Evolutionary conservation across 1,139 yeast genomes (phyloP), one percentile per base, ranked within the genome.

Genomic region (Suhomyces panamericanus): DNA sequence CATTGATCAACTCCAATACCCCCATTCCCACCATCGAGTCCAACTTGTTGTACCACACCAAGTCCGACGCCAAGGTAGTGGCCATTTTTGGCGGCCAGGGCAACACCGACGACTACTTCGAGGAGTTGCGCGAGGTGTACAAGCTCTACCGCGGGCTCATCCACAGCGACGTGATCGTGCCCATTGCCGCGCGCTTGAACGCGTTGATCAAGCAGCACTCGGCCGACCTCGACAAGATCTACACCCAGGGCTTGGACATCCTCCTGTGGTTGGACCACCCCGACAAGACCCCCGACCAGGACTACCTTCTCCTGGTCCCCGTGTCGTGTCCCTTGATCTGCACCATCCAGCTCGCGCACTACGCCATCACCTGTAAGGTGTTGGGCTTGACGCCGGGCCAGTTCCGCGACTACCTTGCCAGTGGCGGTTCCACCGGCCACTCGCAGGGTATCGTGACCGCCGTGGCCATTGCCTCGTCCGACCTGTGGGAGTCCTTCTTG

Each of bases 41-140:
- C 28, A 87, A 81, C 44, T 69, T 81, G 53, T 72, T 78, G 59
- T 62, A 62, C 47, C 73, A 74, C 44, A 66, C 78, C 24, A 46
- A 58, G 30, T 48, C 55, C 37, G 60, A 70, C 35, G 90, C 95
- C 43, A 71, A 77, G 50, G 68, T 90, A 48, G 82, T 79, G 50
- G 96, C 97, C 51, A 83, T 93, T 53, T 93, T 93, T 60, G 99
- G 99, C 66, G 99, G 99, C 60, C 99, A 93, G 75, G 99, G 99
- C 71, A 91, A 89, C 72, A 85, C 96, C 42, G 98, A 95, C 63
- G 98, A 93, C 64, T 93, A 90, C 75, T 93, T 93, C 62, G 97
- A 91, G 63, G 99, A 95, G 74, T 81, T 93, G 63, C 83, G 96
- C 66, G 96, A 90, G 56, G 69, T 90, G 49, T 85, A 87, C 73